A percentile compares a stretch with the other conserved stretches of the same genome.
These are phyloP conservation scores for Termitomyces sp. DNA, from an alignment of 768 basidiomycete genomes.

Conservation along the genomic window DNA sequence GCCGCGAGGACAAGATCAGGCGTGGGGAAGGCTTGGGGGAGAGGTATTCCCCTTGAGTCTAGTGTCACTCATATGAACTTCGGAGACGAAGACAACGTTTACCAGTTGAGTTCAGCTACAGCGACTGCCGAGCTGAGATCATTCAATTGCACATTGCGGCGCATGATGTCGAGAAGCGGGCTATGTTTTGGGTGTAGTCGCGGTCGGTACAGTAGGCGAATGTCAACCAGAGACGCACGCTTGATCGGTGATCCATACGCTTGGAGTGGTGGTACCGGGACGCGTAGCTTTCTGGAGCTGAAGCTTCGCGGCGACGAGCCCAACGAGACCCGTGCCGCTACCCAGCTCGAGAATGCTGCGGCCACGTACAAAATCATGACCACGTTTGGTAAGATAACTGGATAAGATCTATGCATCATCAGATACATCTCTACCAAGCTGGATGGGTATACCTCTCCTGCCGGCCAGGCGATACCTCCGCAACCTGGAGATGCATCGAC, in stretches of 20 bases:
- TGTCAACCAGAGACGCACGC: slow-evolving; percentile 49
- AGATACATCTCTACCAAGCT: slow-evolving; percentile 3
- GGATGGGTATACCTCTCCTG: slow-evolving; percentile 65
- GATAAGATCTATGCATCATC: slow-evolving; percentile 61
- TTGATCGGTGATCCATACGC: slow-evolving; percentile 89
- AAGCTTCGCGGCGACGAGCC: slow-evolving; percentile 72
- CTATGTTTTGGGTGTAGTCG: slow-evolving; percentile 34
- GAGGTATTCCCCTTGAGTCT: slow-evolving; percentile 57
- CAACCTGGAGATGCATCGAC: slow-evolving; percentile 87
- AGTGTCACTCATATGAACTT: slow-evolving; percentile 7
- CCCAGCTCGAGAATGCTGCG: slow-evolving; percentile 79
- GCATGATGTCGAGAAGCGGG: slow-evolving; percentile 76
- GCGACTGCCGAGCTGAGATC: slow-evolving; percentile 44
- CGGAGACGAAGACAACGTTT: slow-evolving; percentile 19
- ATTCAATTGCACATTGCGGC: slow-evolving; percentile 68
- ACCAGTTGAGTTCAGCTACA: slow-evolving; percentile 84
- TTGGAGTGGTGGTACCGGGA: slow-evolving; percentile 38
- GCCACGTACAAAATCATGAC: slow-evolving; percentile 43
- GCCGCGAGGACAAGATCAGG: slow-evolving; percentile 82
- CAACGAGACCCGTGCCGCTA: slow-evolving; percentile 91
- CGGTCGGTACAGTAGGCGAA: neutral
- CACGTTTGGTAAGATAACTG: slow-evolving; percentile 63
- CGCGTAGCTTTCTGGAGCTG: neutral
- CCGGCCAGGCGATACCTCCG: slow-evolving; percentile 91
- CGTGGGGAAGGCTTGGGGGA: slow-evolving; percentile 42